Base-by-base conservation (phyloP, 2,329 filamentous ascomycete species). In the Trichoderma pleuroti region DNA sequence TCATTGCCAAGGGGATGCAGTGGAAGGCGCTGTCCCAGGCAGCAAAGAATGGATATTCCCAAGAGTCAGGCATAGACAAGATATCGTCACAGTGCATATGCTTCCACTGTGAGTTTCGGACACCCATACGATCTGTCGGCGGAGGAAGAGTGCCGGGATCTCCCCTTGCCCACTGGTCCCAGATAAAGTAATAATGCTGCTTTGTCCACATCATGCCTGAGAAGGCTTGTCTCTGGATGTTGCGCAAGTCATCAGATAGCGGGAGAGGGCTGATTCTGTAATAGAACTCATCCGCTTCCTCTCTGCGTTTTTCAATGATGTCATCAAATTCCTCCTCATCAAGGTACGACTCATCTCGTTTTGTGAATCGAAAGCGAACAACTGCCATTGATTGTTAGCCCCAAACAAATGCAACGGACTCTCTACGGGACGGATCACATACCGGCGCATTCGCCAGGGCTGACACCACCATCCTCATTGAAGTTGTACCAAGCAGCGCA, bases 121-220 rank as follows among this genome's bases (percentile, higher is more conserved):
- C 87, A 3, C 88, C 86, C 80, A 96, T 97, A 69, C 95, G 88
- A 49, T 88, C 87, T 1, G 91, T 85, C 1, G 95, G 95, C 30
- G 96, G 96, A 36, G 95, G 92, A 56, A 94, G 93, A 85, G 94
- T 93, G 61, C 86, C 87, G 12, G 94, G 94, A 78, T 98, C 95
- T 66, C 95, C 95, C 74, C 97, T 97, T 30, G 94, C 94, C 95
- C 95, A 98, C 79, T 98, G 92, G 74, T 98, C 94, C 93, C 94
- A 98, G 76, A 98, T 90, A 81, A 98, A 98, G 78, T 97, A 89
- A 80, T 98, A 98, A 82, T 93, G 93, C 80, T 98, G 95, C 81
- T 98, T 98, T 73, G 92, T 97, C 95, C 95, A 98, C 87, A 98
- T 91, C 95, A 98, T 98, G 68, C 96, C 95, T 0, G 94, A 91